phyloP scores from a whole-genome alignment of 768 basidiomycete genomes.

The Wakefieldia striispora region DNA sequence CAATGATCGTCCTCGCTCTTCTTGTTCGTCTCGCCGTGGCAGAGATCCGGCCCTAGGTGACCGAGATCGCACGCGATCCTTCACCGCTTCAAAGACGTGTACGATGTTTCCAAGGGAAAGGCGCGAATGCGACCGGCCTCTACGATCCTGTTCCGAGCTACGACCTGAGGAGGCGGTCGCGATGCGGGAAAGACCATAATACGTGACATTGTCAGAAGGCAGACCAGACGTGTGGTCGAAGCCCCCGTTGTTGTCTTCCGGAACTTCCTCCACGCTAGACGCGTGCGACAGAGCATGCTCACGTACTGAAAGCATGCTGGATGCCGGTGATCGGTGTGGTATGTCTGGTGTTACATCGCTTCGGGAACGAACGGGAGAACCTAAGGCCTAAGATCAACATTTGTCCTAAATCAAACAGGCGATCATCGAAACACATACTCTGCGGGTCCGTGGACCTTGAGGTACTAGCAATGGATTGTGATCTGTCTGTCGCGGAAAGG shows the following conservation, averaged over 20 bases:
- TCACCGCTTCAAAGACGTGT: constrained; percentile 45
- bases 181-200: constrained; percentile 16
- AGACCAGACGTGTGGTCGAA: constrained; percentile 5
- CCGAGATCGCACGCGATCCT: constrained; percentile 45
- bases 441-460: constrained; percentile 8
- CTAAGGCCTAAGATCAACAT: constrained; percentile 6
- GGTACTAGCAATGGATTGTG: constrained; percentile 8
- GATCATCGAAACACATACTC: constrained; percentile 4
- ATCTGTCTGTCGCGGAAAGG: background rate
- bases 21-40: constrained; percentile 2
- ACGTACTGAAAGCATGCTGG: constrained; percentile 6
- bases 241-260: constrained; percentile 31
- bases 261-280: constrained; percentile 41
- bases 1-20: constrained; percentile 31
- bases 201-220: constrained; percentile 1
- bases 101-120: constrained; percentile 56
- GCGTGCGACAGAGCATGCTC: constrained; percentile 32
- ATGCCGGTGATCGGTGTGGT: constrained; percentile 6
- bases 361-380: constrained; percentile 3
- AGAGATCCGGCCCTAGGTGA: constrained; percentile 34
- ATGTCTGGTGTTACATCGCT: constrained; percentile 1
- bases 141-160: constrained; percentile 21
- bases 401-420: background rate
- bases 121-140: constrained; percentile 42
- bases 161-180: constrained; percentile 13